Evolutionary conservation across 371 early-diverging fungal species (phyloP).

Genomic region (Mortierella sp.): DNA sequence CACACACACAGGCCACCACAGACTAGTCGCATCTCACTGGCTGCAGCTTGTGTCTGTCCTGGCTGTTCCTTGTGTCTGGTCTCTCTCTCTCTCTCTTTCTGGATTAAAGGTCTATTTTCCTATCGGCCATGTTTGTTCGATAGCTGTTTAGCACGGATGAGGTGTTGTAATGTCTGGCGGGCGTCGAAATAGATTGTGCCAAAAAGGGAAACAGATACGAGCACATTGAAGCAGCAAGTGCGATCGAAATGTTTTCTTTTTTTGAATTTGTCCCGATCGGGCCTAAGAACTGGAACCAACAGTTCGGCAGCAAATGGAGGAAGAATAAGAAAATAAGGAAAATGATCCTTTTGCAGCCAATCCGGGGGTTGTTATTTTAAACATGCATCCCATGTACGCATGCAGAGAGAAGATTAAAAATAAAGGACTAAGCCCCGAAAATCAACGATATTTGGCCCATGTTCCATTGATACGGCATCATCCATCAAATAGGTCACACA

Average conservation of each 20-base stretch:
- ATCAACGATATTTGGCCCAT: not conserved
- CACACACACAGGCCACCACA: constrained; percentile 5
- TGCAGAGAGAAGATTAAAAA: not conserved
- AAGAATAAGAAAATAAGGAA: too few species aligned
- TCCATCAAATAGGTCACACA: too few species aligned
- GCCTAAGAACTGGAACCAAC: not conserved
- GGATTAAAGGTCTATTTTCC: not conserved
- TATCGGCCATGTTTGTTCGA: not conserved
- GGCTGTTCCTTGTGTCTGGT: too few species aligned
- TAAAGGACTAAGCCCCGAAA: not conserved
- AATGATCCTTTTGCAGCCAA: not conserved
- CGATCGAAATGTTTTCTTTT: too few species aligned
- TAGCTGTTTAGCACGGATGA: not conserved
- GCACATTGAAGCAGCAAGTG: not conserved
- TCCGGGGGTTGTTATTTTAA: not conserved
- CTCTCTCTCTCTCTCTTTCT: not conserved
- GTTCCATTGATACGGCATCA: constrained; percentile 4
- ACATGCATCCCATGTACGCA: not conserved
- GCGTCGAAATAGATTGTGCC: not conserved
- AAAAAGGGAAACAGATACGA: not conserved
- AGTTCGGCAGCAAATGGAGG: not conserved
- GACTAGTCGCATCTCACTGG: not conserved
- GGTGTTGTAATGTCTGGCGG: not conserved
- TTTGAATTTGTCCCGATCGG: not conserved
- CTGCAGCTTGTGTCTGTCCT: not conserved